Base-by-base conservation (phyloP, 2,329 filamentous ascomycete species). In the Westerdykella aurantiaca region DNA sequence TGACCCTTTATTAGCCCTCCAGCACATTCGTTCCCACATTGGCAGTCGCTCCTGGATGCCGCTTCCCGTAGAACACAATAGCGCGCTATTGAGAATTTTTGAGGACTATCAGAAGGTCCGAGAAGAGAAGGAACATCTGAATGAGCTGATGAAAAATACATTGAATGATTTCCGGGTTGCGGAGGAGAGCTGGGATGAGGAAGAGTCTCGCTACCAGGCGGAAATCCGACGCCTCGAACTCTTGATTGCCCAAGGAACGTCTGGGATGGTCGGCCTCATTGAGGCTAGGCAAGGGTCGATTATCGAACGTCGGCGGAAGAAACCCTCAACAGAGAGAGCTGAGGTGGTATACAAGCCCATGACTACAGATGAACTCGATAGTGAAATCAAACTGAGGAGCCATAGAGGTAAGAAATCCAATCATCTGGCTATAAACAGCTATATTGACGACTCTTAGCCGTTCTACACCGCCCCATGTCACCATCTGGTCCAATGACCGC, bases 171-270 rank as follows among this genome's bases (percentile, higher is more conserved):
- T 57, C 31, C 55, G 62, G 25, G 50, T 50, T 13, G 54, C 60
- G 6, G 58, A 69, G 43, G 53, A 58, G 11, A 45, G 48, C 5
- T 71, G 64, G 66, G 37, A 52, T 2, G 46, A 60, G 7, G 57
- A 63, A 41, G 63, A 66, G 45, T 51, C 54, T 34, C 54, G 57
- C 13, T 72, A 69, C 48, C 60, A 65, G 33, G 61, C 61, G 3
- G 70, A 73, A 46, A 66, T 73, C 41, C 70, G 66, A 44, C 65
- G 70, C 13, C 58, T 74, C 12, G 71, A 73, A 50, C 46, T 73
- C 3, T 47, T 73, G 21, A 70, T 74, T 44, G 66, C 68, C 2
- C 64, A 63, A 39, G 64, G 69, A 6, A 61, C 64, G 21, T 54
- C 60, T 34, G 71, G 71, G 9, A 56, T 73, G 41, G 57, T 66